Evolutionary conservation across 2,329 filamentous ascomycete species (phyloP), one percentile per base, ranked within the genome.

Genomic region (Colletotrichum lini): DNA sequence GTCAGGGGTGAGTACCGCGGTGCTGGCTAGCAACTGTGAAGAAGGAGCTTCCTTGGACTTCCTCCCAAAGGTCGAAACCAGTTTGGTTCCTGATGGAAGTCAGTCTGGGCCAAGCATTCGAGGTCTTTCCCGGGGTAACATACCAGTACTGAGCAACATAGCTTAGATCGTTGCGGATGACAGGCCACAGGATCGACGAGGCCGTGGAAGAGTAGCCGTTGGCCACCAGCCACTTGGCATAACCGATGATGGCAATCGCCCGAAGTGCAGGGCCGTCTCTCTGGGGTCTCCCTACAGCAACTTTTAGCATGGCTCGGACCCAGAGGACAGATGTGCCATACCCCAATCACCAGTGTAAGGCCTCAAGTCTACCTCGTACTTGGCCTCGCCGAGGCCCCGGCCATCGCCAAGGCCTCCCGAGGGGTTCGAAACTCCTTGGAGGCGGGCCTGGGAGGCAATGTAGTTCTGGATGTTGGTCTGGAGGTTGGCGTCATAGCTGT

Each of bases 51-150:
- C 93, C 92, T 30, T 85, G 84, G 16, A 95, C 89, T 79, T 96
- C 94, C 79, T 96, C 94, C 94, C 94, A 96, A 3, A 97, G 86
- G 79, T 97, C 94, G 76, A 90, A 96, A 7, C 88, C 88, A 0
- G 87, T 88, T 73, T 85, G 80, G 77, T 89, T 89, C 87, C 83
- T 85, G 7, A 1, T 26, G 23, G 26, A 18, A 38, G 9, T 38
- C 35, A 38, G 35, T 38, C 35, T 38, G 35, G 35, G 35, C 8
- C 35, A 38, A 38, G 35, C 35, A 38, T 38, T 38, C 35, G 35
- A 38, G 9, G 9, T 38, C 8, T 38, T 10, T 38, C 35, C 35
- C 35, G 9, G 21, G 2, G 10, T 16, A 3, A 2, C 80, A 72
- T 64, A 84, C 90, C 92, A 94, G 82, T 94, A 93, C 77, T 94